Conservation (phyloP, 257 asterid species). For the Petunia secreta region DNA sequence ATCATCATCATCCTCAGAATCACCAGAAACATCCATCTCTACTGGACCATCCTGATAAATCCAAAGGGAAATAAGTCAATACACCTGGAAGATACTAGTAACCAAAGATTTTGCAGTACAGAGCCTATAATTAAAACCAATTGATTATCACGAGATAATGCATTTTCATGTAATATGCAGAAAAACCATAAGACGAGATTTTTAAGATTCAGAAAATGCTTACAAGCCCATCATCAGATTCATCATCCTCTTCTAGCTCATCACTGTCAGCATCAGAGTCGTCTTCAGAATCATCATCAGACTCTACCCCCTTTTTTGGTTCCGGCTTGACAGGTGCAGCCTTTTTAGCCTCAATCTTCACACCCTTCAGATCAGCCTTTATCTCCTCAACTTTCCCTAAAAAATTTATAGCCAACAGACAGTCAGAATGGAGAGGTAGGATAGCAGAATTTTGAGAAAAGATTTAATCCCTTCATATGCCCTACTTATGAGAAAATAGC, state of each 20-base stretch:
- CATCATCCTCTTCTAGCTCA: conserved; percentile 18
- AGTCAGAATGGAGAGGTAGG: neutral
- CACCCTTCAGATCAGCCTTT: conserved; percentile 16
- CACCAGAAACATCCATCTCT: conserved; percentile 27
- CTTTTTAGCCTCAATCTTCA: conserved; percentile 32
- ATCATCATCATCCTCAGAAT: conserved; percentile 12
- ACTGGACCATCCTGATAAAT: conserved; percentile 35
- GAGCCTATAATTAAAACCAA: neutral
- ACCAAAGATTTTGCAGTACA: neutral
- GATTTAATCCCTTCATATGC: neutral
- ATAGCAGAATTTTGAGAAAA: neutral
- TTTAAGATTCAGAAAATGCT: conserved; percentile 22
- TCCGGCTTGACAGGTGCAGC: conserved; percentile 26
- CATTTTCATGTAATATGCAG: neutral
- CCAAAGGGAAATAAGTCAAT: neutral
- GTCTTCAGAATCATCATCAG: conserved; percentile 34
- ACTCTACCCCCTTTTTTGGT: conserved; percentile 28
- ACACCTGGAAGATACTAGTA: neutral
- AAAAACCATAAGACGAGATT: neutral
- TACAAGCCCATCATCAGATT: conserved; percentile 28
- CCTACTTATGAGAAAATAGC: too few species aligned
- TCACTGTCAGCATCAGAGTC: conserved; percentile 24
- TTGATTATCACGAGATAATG: neutral
- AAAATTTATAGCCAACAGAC: neutral
- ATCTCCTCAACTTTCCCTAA: conserved; percentile 31